Percentiles rank a stretch among this genome's conserved stretches.
Evolutionary conservation across 768 basidiomycete species (phyloP).

Genomic region (Boletus huronensis): DNA sequence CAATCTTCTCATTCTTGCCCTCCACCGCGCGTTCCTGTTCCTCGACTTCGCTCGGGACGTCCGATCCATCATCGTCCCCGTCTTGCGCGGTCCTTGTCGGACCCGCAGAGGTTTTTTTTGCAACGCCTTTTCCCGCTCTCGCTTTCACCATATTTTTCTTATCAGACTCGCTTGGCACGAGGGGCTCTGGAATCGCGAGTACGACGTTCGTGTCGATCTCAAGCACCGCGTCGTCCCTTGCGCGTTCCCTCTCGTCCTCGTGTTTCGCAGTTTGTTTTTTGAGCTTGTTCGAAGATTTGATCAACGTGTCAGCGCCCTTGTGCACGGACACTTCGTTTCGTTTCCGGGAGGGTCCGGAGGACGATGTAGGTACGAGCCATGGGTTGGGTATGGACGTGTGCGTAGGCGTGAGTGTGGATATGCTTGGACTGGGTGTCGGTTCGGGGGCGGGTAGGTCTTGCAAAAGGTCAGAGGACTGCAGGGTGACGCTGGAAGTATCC

Average conservation of each 20-base stretch:
- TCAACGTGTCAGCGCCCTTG: slow-evolving; percentile 56
- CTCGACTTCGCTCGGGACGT: slow-evolving; percentile 63
- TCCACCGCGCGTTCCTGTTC: slow-evolving; percentile 56
- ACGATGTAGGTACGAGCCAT: slow-evolving; percentile 58
- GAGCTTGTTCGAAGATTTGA: slow-evolving; percentile 73
- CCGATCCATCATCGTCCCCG: slow-evolving; percentile 40
- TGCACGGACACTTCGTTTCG: slow-evolving; percentile 69
- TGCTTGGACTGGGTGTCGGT: slow-evolving; percentile 6
- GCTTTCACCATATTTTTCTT: slow-evolving; percentile 21
- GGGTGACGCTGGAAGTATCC: slow-evolving; percentile 67
- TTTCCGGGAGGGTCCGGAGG: slow-evolving; percentile 56
- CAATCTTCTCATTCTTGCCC: slow-evolving; percentile 45
- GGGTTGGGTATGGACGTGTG: slow-evolving; percentile 53
- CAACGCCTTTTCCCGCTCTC: not conserved
- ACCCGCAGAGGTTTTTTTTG: slow-evolving; percentile 10
- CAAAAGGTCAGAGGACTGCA: slow-evolving; percentile 55
- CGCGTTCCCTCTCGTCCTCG: slow-evolving; percentile 54
- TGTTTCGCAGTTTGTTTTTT: slow-evolving; percentile 60
- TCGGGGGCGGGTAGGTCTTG: slow-evolving; percentile 28
- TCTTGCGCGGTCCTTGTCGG: not conserved
- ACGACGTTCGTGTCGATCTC: slow-evolving; percentile 54
- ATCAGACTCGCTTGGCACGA: not conserved
- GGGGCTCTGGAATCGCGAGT: slow-evolving; percentile 16
- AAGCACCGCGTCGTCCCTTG: slow-evolving; percentile 70
- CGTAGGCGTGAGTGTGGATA: slow-evolving; percentile 16